Evolutionary conservation across 2,329 filamentous ascomycete species (phyloP), one percentile per base, ranked within the genome.

Genomic region (Pseudovirgaria hyperparasitica): DNA sequence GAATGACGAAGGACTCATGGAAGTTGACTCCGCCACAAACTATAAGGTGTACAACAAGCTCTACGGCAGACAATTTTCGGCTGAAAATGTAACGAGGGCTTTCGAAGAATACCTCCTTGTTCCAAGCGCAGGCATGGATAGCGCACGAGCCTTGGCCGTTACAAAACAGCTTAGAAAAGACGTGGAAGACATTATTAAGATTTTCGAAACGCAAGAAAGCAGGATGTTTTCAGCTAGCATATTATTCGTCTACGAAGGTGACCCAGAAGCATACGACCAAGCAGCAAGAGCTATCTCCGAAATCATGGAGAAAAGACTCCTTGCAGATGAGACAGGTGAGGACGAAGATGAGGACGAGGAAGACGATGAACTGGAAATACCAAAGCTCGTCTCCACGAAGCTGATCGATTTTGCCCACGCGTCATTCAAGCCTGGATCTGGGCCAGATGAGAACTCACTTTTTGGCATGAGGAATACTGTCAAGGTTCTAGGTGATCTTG

Each of bases 351-450:
- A 57, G 25, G 53, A 54, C 12, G 53, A 57, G 17, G 57, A 59
- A n/a, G 60, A 60, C 7, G 55, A 67, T 2, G 60, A 60, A 33
- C 46, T 48, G 17, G 41, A 39, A 21, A 27, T 48, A 9, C 78
- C 78, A 0, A 76, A 76, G 41, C 70, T 92, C 22, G 82, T 78
- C 43, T 69, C 73, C 9, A 65, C 94, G 26, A 90, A 87, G 48
- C 65, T 98, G 36, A 98, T 98, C 41, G 90, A 98, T 52, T 98
- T 98, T 64, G 90, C 90, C 2, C 90, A 98, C 54, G 90, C 90
- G 8, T 59, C 64, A 26, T 96, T 79, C 76, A 78, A 73, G 2
- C 79, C 82, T 0, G 82, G 84, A 1, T 58, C 78, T 42, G 87
- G 87, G 0, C 77, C 80, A 0, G 90, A 98, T 50, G 77, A 92